A percentile compares a stretch with the other conserved stretches of the same genome.
phyloP scores from a whole-genome alignment of 257 asterid species.

The Solanum infundibuliforme region DNA sequence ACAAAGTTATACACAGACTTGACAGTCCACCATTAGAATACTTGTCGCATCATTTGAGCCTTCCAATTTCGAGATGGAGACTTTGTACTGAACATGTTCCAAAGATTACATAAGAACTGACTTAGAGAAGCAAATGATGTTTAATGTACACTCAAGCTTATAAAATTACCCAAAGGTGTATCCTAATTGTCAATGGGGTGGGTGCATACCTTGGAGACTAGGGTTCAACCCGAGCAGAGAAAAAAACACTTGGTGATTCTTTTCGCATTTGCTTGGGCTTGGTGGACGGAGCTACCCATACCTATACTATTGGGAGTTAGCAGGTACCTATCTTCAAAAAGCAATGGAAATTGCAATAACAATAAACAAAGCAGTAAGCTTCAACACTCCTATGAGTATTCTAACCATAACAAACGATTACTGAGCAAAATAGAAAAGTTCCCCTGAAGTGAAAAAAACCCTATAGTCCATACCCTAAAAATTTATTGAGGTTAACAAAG shows the following conservation, averaged over 20 bases:
- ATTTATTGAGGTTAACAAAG: background rate
- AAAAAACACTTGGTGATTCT: background rate
- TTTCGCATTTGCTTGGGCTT: background rate
- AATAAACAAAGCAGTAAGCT: background rate
- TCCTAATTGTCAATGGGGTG: background rate
- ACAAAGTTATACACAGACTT: background rate
- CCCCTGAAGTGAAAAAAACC: background rate
- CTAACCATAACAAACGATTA: background rate
- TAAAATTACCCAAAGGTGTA: background rate
- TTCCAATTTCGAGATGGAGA: background rate
- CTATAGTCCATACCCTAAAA: background rate
- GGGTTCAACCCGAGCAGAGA: background rate
- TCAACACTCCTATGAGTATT: background rate
- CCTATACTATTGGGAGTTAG: background rate
- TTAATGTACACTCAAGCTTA: background rate
- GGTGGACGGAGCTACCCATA: background rate
- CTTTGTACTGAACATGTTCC: background rate
- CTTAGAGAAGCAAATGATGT: background rate
- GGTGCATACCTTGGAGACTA: background rate
- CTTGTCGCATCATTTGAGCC: background rate
- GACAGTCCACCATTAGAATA: background rate
- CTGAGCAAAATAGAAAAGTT: background rate
- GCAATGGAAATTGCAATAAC: background rate
- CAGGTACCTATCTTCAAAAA: background rate
- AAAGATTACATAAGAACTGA: background rate